These are phyloP conservation scores for Apiospora rasikravindrae DNA, from an alignment of 2,329 filamentous ascomycete species.

Conservation along the genomic window DNA sequence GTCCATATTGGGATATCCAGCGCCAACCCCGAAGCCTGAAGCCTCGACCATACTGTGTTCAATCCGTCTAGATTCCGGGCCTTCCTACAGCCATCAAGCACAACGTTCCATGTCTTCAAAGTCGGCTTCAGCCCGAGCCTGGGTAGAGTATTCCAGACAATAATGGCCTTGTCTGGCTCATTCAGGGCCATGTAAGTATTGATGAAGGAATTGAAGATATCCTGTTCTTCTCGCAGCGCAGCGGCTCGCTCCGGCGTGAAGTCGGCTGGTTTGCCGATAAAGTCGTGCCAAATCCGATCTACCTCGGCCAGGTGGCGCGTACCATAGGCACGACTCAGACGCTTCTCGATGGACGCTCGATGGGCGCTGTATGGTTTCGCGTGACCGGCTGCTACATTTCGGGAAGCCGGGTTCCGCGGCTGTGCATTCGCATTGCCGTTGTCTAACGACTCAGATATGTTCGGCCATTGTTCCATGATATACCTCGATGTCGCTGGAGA, in stretches of 20 bases:
- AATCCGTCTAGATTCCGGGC: constrained; percentile 64
- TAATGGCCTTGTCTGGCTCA: constrained; percentile 35
- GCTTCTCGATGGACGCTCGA: constrained; percentile 21
- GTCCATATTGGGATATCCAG: constrained; percentile 74
- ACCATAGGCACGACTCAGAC: constrained; percentile 27
- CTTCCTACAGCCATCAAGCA: constrained; percentile 73
- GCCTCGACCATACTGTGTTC: constrained; percentile 69
- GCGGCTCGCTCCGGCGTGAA: constrained; percentile 28
- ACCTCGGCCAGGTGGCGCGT: constrained; percentile 29
- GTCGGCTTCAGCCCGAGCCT: constrained; percentile 60
- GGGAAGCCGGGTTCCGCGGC: neutral
- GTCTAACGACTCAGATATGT: constrained; percentile 29
- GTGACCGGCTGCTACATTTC: constrained; percentile 18
- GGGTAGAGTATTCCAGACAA: constrained; percentile 34
- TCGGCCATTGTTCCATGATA: constrained; percentile 36
- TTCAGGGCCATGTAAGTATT: constrained; percentile 34
- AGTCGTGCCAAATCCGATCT: constrained; percentile 34
- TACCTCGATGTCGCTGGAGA: constrained; percentile 33
- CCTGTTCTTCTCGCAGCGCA: constrained; percentile 28
- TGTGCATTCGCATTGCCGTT: neutral
- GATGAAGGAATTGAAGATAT: constrained; percentile 38
- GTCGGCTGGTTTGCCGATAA: constrained; percentile 27
- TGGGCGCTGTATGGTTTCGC: neutral
- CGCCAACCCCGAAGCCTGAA: constrained; percentile 60
- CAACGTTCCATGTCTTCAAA: constrained; percentile 71